Percentiles rank a stretch among this genome's conserved stretches.
Conservation (phyloP, 1,284 basidiomycete genomes). For the Pterula multifida region DNA sequence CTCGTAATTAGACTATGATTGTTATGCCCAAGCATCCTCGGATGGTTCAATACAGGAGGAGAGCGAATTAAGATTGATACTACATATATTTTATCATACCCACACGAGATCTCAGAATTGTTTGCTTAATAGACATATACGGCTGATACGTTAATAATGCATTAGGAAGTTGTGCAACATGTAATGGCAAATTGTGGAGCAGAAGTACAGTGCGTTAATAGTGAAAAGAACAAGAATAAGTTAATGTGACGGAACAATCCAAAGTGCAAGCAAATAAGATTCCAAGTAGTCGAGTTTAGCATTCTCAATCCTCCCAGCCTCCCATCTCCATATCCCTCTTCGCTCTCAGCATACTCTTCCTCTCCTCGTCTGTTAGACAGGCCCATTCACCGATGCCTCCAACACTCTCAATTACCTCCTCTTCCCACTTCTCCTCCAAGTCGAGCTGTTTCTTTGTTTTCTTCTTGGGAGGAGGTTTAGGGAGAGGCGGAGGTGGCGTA, state of each 20-base stretch:
- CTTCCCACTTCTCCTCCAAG: constrained; percentile 66
- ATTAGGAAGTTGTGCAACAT: not conserved
- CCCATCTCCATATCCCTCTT: constrained; percentile 55
- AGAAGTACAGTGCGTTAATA: not conserved
- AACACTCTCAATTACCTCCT: constrained; percentile 58
- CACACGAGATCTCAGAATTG: not conserved
- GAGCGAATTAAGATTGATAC: constrained; percentile 14
- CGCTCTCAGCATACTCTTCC: constrained; percentile 41
- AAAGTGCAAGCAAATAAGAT: not conserved
- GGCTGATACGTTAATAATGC: not conserved
- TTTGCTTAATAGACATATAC: not conserved
- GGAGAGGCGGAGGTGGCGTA: constrained; percentile 56
- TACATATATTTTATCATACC: not conserved
- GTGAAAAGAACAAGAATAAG: not conserved
- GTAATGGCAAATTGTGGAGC: too few relatives aligned
- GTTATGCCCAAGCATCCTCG: constrained; percentile 49
- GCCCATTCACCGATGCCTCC: constrained; percentile 55
- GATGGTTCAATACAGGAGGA: constrained; percentile 33
- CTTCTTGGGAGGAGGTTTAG: constrained; percentile 49
- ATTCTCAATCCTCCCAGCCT: constrained; percentile 29
- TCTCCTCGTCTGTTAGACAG: constrained; percentile 49
- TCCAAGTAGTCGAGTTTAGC: not conserved
- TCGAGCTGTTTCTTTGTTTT: constrained; percentile 69
- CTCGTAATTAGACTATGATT: constrained; percentile 47
- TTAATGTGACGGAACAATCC: not conserved